These are phyloP conservation scores for Sanguinoderma infundibulare DNA, from an alignment of 1,284 basidiomycete genomes.

Conservation along the genomic window DNA sequence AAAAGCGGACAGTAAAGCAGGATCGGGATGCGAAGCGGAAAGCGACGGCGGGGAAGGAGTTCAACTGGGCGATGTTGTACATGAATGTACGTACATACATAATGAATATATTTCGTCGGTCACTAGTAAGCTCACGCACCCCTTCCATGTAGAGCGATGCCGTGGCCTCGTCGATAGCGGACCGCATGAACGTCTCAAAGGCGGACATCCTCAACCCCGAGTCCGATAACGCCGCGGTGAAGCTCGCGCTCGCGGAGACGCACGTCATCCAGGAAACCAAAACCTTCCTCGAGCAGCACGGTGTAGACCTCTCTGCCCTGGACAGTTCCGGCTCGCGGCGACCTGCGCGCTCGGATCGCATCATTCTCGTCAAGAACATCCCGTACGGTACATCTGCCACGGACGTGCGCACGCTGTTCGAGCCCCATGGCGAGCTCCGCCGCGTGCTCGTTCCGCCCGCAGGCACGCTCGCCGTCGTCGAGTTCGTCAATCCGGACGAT, in stretches of 20 bases:
- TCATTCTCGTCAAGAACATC: constrained; percentile 95
- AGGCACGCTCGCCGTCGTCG: constrained; percentile 93
- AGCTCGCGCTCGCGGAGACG: constrained; percentile 95
- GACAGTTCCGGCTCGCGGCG: constrained; percentile 47
- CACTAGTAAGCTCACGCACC: constrained; percentile 4
- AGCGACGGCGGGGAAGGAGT: constrained; percentile 77
- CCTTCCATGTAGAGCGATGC: constrained; percentile 58
- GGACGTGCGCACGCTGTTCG: constrained; percentile 82
- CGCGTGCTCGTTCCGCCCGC: constrained; percentile 89
- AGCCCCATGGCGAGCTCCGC: constrained; percentile 75
- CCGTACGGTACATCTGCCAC: constrained; percentile 86
- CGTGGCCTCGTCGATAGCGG: constrained; percentile 42
- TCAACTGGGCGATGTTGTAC: constrained; percentile 96
- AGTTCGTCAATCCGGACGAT: constrained; percentile 77
- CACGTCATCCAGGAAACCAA: constrained; percentile 97
- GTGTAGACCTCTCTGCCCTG: constrained; percentile 66
- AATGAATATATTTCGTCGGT: constrained; percentile 21
- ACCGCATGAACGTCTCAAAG: constrained; percentile 61
- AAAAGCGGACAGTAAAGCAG: constrained; percentile 66
- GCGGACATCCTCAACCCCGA: constrained; percentile 86
- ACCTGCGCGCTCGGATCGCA: constrained; percentile 69
- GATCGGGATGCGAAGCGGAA: constrained; percentile 77
- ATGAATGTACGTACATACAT: constrained; percentile 84
- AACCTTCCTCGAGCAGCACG: constrained; percentile 80
- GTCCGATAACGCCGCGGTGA: constrained; percentile 82